Evolutionary conservation across 495 filamentous ascomycete genomes (phyloP).

Genomic region (Penicillium manginii): DNA sequence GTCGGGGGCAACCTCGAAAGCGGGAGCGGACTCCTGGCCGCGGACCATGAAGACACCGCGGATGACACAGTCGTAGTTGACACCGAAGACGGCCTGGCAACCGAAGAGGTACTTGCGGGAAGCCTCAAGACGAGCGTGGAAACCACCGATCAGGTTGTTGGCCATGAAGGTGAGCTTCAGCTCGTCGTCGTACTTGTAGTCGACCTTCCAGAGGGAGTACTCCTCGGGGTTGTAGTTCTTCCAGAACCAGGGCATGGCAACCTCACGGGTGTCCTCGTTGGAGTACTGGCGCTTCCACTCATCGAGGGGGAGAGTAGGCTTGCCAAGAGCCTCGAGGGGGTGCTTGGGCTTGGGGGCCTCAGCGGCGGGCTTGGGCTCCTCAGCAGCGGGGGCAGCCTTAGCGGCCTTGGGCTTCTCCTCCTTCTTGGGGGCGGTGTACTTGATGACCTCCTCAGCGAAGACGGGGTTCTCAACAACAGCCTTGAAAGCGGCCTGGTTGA

Average conservation of each 20-base stretch:
- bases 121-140: conserved; percentile 95
- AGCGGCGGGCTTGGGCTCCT: conserved; percentile 60
- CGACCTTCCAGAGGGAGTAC: conserved; percentile 89
- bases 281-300: conserved; percentile 99
- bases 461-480: conserved; percentile 71
- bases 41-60: conserved; percentile 92
- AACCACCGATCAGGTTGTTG: conserved; percentile 93
- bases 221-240: conserved; percentile 88
- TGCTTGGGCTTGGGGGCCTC: conserved; percentile 92
- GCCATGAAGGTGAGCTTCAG: conserved; percentile 97
- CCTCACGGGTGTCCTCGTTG: conserved; percentile 84
- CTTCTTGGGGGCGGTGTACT: conserved; percentile 92
- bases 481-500: conserved; percentile 88
- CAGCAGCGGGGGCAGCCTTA: conserved; percentile 64
- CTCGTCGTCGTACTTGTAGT: conserved; percentile 99
- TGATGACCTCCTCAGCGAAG: conserved; percentile 83
- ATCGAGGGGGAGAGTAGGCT: conserved; percentile 80
- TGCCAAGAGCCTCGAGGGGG: conserved; percentile 84
- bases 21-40: conserved; percentile 82
- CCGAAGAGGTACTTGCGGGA: conserved; percentile 99
- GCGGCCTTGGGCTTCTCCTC: conserved; percentile 68
- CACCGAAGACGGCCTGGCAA: conserved; percentile 84
- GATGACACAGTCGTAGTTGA: conserved; percentile 83
- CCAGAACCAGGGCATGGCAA: conserved; percentile 97
- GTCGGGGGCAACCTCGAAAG: conserved; percentile 96